Evolutionary conservation across 768 basidiomycete species (phyloP), one percentile per base, ranked within the genome.

Genomic region (Mycena haematopus): DNA sequence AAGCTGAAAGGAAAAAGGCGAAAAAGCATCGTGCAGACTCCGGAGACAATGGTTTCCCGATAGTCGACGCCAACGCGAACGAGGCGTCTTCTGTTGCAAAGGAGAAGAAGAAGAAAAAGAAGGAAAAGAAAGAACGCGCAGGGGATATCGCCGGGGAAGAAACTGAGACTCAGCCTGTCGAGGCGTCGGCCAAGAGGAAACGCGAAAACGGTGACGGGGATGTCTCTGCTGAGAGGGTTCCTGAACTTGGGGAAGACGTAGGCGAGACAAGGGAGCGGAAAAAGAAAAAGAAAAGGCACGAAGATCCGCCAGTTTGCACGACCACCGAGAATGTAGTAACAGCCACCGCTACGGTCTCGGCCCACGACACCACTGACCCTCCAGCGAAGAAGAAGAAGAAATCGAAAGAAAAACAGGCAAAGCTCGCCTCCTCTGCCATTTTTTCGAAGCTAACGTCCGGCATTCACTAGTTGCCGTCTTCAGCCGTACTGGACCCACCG

Each of bases 1-100:
- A 70, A 36, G 57, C 73, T 54, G 79, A 74, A 69, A 69, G 68
- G 60, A 76, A 79, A 66, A 58, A 46, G 68, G 66, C 50, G 50
- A 57, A 56, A 44, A 61, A 65, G 42, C 36, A 55, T 36, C 25
- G 21, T 38, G 69, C 67, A 40, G 35, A 47, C 31, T 22, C 21
- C 54, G 63, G 11, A 6, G 52, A 22, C 44, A 33, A 15, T 22
- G 31, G 10, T 15, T 19, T 29, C 11, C 25, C 52, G 0, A 14
- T 29, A 27, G 29, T 46, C 9, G 19, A 22, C 13, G 6, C 17
- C 21, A 40, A 17, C n/a, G 4, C 33, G 25, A 6, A 11, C 13
- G 58, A 46, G 29, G 24, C 13, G 24, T 3, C 42, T 52, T n/a
- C 31, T 29, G 22, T 31, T 6, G 38, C 7, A 29, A 42, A 49